These are phyloP conservation scores for Trichosporon ovoides DNA, from an alignment of 1,284 basidiomycete species.

Conservation along the genomic window DNA sequence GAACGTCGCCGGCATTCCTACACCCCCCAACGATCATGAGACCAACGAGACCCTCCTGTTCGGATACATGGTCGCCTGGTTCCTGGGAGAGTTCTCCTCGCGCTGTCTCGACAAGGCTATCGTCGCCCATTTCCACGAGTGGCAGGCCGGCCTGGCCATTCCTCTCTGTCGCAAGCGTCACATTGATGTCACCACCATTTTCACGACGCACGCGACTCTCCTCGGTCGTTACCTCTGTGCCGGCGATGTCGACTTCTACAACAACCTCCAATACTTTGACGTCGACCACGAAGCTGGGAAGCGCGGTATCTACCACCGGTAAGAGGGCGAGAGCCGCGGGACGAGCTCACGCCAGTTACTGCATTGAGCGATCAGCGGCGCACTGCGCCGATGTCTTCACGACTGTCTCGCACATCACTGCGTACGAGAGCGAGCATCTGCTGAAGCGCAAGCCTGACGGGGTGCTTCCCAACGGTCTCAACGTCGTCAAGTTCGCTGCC, in stretches of 20 bases:
- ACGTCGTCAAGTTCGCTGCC: conserved; percentile 92
- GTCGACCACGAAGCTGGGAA: conserved; percentile 99
- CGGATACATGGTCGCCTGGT: conserved; percentile 99
- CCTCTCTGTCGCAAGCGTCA: conserved; percentile 93
- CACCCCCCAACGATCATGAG: conserved; percentile 90
- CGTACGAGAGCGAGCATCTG: conserved; percentile 91
- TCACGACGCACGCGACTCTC: conserved; percentile 97
- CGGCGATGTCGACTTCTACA: conserved; percentile 97
- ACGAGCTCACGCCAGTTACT: conserved; percentile 68
- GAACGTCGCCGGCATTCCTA: conserved; percentile 95
- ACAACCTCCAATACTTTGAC: conserved; percentile 98
- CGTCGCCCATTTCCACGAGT: conserved; percentile 97
- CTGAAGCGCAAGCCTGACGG: conserved; percentile 95
- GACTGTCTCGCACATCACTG: conserved; percentile 95
- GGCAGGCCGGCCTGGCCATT: conserved; percentile 96
- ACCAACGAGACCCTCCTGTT: conserved; percentile 99
- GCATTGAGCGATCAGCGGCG: conserved; percentile 88
- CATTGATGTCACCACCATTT: conserved; percentile 95
- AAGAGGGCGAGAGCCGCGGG: conserved; percentile 9
- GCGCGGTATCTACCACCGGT: conserved; percentile 76
- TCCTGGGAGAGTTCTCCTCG: conserved; percentile 87
- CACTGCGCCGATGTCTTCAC: conserved; percentile 98
- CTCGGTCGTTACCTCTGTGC: conserved; percentile 97
- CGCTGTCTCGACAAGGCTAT: conserved; percentile 76
- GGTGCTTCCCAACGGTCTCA: conserved; percentile 94